Evolutionary conservation across 2,329 filamentous ascomycete genomes (phyloP).

Genomic region (Cercospora beticola): DNA sequence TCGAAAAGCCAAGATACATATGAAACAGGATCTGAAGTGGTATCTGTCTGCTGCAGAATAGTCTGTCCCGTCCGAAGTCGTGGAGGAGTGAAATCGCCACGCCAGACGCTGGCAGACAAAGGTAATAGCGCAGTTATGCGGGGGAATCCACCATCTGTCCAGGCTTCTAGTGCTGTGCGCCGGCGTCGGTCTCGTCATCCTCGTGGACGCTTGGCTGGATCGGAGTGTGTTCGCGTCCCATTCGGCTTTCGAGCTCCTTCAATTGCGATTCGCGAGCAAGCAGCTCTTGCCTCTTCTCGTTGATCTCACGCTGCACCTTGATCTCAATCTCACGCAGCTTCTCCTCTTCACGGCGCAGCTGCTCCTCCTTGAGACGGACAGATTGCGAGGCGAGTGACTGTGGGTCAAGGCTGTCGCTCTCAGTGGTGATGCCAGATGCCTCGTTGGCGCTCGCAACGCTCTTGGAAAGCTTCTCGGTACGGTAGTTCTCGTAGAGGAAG

Average conservation of each 20-base stretch:
- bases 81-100: slow-evolving; percentile 1
- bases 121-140: slow-evolving; percentile 2
- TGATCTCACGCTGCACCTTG: slow-evolving; percentile 99
- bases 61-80: slow-evolving; percentile 9
- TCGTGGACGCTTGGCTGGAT: slow-evolving; percentile 24
- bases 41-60: background rate
- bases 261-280: slow-evolving; percentile 96
- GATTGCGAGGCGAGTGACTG: slow-evolving; percentile 96
- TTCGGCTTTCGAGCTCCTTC: slow-evolving; percentile 96
- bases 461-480: slow-evolving; percentile 99
- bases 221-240: slow-evolving; percentile 64
- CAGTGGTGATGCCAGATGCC: slow-evolving; percentile 48
- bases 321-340: slow-evolving; percentile 99
- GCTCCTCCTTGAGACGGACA: slow-evolving; percentile 98
- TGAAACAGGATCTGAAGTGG: slow-evolving; percentile 14
- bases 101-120: background rate
- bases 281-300: slow-evolving; percentile 98
- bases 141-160: background rate
- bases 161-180: slow-evolving; percentile 26
- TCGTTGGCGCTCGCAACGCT: slow-evolving; percentile 74
- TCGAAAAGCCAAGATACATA: slow-evolving; percentile 21
- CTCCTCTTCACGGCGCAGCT: slow-evolving; percentile 98
- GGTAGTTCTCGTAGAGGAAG: slow-evolving; percentile 99
- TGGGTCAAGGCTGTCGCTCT: slow-evolving; percentile 77
- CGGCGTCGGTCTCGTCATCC: slow-evolving; percentile 29